Percentiles rank a stretch among this genome's conserved stretches.
phyloP scores from a whole-genome alignment of 2,329 filamentous ascomycete genomes.

The Colletotrichum incanum region DNA sequence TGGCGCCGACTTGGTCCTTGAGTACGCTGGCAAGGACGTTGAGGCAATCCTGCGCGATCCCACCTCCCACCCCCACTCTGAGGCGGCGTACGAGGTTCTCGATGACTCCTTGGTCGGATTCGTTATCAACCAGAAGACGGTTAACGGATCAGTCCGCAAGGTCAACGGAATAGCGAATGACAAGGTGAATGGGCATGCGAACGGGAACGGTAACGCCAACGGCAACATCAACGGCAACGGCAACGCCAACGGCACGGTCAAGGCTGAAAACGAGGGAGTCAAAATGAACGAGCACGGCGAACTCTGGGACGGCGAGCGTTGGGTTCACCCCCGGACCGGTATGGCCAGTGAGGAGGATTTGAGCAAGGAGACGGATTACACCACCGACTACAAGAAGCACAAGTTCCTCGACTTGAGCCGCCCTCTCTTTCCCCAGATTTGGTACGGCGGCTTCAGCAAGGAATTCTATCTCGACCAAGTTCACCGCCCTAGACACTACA shows the following conservation, averaged over 20 bases:
- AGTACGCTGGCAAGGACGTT: constrained; percentile 92
- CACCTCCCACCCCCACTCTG: constrained; percentile 87
- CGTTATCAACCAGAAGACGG: constrained; percentile 73
- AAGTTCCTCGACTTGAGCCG: constrained; percentile 93
- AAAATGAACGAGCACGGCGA: constrained; percentile 47
- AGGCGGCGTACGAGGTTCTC: constrained; percentile 95
- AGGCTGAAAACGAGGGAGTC: constrained; percentile 52
- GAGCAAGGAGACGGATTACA: constrained; percentile 85
- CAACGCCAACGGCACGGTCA: constrained; percentile 56
- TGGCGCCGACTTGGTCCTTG: constrained; percentile 87
- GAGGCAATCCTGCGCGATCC: constrained; percentile 86
- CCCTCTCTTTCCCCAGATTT: constrained; percentile 90
- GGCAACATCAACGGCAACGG: constrained; percentile 49
- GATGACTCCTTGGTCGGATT: constrained; percentile 91
- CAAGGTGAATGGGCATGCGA: constrained; percentile 50
- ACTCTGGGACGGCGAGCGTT: constrained; percentile 43
- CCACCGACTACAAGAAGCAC: constrained; percentile 86
- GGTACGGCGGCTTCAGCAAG: constrained; percentile 89
- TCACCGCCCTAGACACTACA: constrained; percentile 96
- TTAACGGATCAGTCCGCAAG: constrained; percentile 51
- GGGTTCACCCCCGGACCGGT: constrained; percentile 79
- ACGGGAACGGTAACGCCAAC: constrained; percentile 49
- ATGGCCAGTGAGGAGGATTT: constrained; percentile 93
- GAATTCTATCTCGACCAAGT: constrained; percentile 98
- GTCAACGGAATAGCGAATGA: constrained; percentile 56